Percentiles rank a stretch among this genome's conserved stretches.
These are phyloP conservation scores for Lunularia cruciata DNA, from an alignment of 225 moss, liverwort and hornwort genomes.

Conservation along the genomic window DNA sequence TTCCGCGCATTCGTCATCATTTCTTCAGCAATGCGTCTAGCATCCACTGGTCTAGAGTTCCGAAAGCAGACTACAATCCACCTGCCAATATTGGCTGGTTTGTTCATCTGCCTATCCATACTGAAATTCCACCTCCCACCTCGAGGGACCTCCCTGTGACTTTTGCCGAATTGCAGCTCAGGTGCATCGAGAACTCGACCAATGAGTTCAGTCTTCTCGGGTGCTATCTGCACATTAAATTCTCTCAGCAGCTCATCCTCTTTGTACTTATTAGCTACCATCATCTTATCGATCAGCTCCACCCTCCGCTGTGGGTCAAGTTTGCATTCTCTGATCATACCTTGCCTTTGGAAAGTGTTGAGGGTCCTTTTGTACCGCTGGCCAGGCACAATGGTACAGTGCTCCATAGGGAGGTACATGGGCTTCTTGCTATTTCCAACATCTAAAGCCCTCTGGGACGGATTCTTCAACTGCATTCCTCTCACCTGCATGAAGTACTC, in stretches of 20 bases:
- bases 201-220: constrained; percentile 43
- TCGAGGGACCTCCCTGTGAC: constrained; percentile 49
- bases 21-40: constrained; percentile 21
- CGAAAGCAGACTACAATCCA: constrained; percentile 74
- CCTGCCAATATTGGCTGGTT: constrained; percentile 41
- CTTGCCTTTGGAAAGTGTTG: constrained; percentile 52
- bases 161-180: constrained; percentile 64
- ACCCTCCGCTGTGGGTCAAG: constrained; percentile 46
- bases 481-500: constrained; percentile 32
- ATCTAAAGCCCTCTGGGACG: constrained; percentile 40
- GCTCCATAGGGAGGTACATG: constrained; percentile 50
- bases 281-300: constrained; percentile 11
- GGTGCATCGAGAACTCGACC: constrained; percentile 66
- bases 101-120: constrained; percentile 39
- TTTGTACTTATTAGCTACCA: constrained; percentile 42
- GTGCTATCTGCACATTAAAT: constrained; percentile 57
- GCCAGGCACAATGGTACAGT: constrained; percentile 60
- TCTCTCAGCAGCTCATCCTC: constrained; percentile 53
- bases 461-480: constrained; percentile 11
- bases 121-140: constrained; percentile 78
- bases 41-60: constrained; percentile 15
- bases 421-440: constrained; percentile 42
- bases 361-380: constrained; percentile 71
- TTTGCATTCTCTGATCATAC: constrained; percentile 63
- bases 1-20: constrained; percentile 22